phyloP scores from a whole-genome alignment of 345 rosid genomes.

The Citrus sinensis region DNA sequence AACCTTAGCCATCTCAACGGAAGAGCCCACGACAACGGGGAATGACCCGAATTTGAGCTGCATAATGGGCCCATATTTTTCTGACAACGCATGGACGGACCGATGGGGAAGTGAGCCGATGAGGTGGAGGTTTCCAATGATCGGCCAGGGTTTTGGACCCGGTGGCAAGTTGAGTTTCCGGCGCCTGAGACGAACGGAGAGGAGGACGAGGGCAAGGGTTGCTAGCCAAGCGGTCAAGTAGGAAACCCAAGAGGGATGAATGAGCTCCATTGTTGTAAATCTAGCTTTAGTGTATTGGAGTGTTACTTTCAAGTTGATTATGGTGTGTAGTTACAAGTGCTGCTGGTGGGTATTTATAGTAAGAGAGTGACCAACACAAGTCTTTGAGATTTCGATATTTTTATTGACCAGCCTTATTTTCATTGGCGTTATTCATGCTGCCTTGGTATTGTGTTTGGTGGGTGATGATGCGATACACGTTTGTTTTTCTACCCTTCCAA shows the following conservation, averaged over 20 bases:
- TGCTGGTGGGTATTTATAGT: background rate
- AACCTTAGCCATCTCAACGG: constrained; percentile 23
- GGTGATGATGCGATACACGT: too few species aligned
- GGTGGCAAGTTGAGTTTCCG: constrained; percentile 45
- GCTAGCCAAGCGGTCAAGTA: constrained; percentile 27
- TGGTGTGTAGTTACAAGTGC: background rate
- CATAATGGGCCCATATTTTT: constrained; percentile 61
- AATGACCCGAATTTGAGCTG: constrained; percentile 8
- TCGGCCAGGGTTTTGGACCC: constrained; percentile 64
- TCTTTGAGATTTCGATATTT: background rate
- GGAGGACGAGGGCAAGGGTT: constrained; percentile 31
- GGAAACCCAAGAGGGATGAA: constrained; percentile 17
- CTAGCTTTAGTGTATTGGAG: background rate
- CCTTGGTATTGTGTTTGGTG: too few species aligned
- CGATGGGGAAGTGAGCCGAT: constrained; percentile 62
- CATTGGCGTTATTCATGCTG: background rate
- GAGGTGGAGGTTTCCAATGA: constrained; percentile 66
- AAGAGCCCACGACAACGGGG: too few species aligned
- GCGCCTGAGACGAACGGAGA: constrained; percentile 29
- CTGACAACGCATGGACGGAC: constrained; percentile 48
- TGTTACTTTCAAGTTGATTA: background rate
- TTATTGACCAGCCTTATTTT: background rate
- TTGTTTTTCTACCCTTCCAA: too few species aligned
- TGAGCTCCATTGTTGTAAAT: constrained; percentile 14
- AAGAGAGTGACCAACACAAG: background rate